Evolutionary conservation across 1,284 basidiomycete species (phyloP).

Genomic region (Trichosporon coremiiforme): DNA sequence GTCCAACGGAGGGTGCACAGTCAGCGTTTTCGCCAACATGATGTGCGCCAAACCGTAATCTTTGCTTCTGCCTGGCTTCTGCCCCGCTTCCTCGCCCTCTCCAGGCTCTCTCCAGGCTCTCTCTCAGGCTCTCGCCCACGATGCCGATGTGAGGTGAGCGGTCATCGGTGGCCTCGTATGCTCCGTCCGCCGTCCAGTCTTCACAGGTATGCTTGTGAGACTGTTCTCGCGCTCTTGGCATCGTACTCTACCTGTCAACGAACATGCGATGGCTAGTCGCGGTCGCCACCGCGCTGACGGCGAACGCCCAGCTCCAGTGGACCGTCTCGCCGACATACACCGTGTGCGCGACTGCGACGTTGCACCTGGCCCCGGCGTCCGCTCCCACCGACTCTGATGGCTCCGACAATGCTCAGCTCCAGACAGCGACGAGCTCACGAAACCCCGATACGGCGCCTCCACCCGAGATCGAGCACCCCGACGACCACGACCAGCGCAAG

Average conservation of each 20-base stretch:
- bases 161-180: not conserved
- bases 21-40: not conserved
- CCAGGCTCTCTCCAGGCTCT: not conserved
- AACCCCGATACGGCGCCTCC: not conserved
- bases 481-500: not conserved
- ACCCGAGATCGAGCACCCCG: slow-evolving; percentile 1
- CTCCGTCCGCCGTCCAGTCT: not conserved
- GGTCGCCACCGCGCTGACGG: not conserved
- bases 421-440: not conserved
- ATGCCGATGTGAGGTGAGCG: no score
- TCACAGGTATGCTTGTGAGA: not conserved
- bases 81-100: not conserved
- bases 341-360: slow-evolving; percentile 7
- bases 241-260: not conserved
- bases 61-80: not conserved
- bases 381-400: not conserved
- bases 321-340: slow-evolving; percentile 15
- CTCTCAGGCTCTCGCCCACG: not conserved
- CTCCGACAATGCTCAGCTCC: not conserved
- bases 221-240: not conserved
- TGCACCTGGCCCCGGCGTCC: not conserved
- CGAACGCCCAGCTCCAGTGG: not conserved
- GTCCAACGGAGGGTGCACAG: not conserved
- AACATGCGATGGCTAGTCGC: not conserved
- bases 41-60: not conserved